Evolutionary conservation across 306 rosid species (phyloP), one percentile per base, ranked within the genome.

Genomic region (Carpinus viminea): DNA sequence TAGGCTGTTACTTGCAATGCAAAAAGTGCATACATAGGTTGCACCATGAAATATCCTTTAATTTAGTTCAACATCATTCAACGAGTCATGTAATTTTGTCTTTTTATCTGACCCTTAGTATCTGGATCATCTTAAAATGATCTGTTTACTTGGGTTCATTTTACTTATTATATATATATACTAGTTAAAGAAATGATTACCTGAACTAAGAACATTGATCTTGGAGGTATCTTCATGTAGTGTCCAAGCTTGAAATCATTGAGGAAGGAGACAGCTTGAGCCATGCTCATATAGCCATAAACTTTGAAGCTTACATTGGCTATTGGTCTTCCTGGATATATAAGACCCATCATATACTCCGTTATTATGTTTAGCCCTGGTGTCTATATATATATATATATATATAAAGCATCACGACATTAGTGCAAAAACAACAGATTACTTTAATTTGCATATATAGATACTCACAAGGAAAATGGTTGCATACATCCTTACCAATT

Each of bases 231-330:
- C 92, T 93, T 93, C 96, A 89, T 88, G 87, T 93, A 93, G 76
- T 93, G 97, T 10, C 97, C 97, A 5, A 93, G 93, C 89, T 93
- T 90, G 86, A 93, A 93, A 85, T 91, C 98, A 73, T 69, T 80
- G 7, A 93, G 98, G 75, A 93, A 93, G 77, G 98, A 91, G 46
- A 93, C 94, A 24, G 96, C 98, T 45, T 93, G 96, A 17, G 91
- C 78, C 91, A 87, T 91, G 84, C 96, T 93, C 48, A 93, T 91
- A 73, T 87, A 85, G 68, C 96, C 98, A 68, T 88, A 93, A 57
- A 91, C 87, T 87, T 93, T 93, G 90, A 93, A 93, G 87, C 98
- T 89, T 36, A 93, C 96, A 70, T 93, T 93, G 46, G 98, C 98
- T 74, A 93, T 91, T 74, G 96, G 96, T 73, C 89, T 84, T 81